Conservation (phyloP, 768 basidiomycete species). For the Coprinopsis marcescibilis region DNA sequence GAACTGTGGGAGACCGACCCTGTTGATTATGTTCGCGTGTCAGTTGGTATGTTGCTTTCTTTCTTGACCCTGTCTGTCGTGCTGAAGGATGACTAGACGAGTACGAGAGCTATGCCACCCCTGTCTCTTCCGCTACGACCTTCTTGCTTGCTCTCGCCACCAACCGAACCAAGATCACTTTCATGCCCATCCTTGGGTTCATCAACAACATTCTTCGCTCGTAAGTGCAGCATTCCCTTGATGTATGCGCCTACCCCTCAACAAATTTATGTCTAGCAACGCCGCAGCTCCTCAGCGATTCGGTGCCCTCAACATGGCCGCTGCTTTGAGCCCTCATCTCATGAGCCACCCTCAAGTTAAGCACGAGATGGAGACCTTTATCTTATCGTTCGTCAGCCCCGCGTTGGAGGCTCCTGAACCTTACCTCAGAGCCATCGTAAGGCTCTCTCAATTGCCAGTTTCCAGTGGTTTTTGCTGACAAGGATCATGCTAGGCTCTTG, state of each 20-base stretch:
- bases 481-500: conserved; percentile 56
- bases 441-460: conserved; percentile 18
- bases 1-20: conserved; percentile 79
- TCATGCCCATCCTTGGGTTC: conserved; percentile 73
- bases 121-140: conserved; percentile 71
- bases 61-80: background rate
- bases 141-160: conserved; percentile 76
- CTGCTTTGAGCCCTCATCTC: conserved; percentile 70
- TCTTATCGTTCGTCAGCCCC: conserved; percentile 67
- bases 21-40: conserved; percentile 71
- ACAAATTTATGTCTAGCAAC: conserved; percentile 21
- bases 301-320: conserved; percentile 81
- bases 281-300: conserved; percentile 63
- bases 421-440: conserved; percentile 72
- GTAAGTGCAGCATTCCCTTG: conserved; percentile 31
- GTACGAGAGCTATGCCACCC: conserved; percentile 72
- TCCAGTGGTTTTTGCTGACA: background rate
- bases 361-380: conserved; percentile 70
- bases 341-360: conserved; percentile 82
- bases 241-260: background rate
- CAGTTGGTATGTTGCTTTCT: conserved; percentile 48
- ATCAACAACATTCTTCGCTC: conserved; percentile 69
- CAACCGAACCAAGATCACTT: conserved; percentile 76
- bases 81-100: conserved; percentile 49
- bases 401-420: conserved; percentile 62